A percentile compares a stretch with the other conserved stretches of the same genome.
These are phyloP conservation scores for Sporisorium exsertum DNA, from an alignment of 1,284 basidiomycete genomes.

Conservation along the genomic window DNA sequence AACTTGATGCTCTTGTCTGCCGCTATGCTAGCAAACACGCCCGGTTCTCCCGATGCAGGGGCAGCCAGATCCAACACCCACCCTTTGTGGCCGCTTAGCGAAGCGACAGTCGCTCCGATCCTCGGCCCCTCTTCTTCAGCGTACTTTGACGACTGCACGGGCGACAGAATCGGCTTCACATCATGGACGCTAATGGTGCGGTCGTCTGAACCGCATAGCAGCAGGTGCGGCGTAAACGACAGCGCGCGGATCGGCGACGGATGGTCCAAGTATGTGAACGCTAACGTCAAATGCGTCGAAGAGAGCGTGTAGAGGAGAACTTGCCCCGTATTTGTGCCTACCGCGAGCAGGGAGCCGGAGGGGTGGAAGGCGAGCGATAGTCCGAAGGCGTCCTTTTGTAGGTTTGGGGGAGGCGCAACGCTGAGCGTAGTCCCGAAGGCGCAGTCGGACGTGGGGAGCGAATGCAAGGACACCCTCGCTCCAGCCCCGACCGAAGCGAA, in stretches of 20 bases:
- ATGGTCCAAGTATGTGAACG: constrained; percentile 30
- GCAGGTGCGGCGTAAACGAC: constrained; percentile 20
- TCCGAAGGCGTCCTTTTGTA: constrained; percentile 33
- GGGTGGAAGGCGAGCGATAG: constrained; percentile 34
- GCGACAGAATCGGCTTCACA: constrained; percentile 14
- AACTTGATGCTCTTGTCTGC: constrained; percentile 47
- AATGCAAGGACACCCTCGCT: constrained; percentile 25
- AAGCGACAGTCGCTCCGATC: constrained; percentile 28
- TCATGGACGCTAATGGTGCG: constrained; percentile 43
- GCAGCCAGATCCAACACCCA: constrained; percentile 24
- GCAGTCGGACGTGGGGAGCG: not conserved
- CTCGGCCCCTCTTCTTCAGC: not conserved
- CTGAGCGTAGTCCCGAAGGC: constrained; percentile 17
- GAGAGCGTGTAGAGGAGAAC: constrained; percentile 34
- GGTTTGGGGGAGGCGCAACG: not conserved
- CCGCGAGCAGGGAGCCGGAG: constrained; percentile 9
- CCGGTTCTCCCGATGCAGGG: not conserved
- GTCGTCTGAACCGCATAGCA: constrained; percentile 42
- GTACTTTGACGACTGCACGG: not conserved
- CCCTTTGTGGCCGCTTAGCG: constrained; percentile 32
- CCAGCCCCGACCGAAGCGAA: constrained; percentile 40
- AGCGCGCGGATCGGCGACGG: constrained; percentile 37
- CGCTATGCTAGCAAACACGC: constrained; percentile 34
- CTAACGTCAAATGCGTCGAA: not conserved
- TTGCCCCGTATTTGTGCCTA: constrained; percentile 29